These are phyloP conservation scores for Phytophthora hibernalis DNA, from an alignment of 352 stramenopile genomes.

Conservation along the genomic window DNA sequence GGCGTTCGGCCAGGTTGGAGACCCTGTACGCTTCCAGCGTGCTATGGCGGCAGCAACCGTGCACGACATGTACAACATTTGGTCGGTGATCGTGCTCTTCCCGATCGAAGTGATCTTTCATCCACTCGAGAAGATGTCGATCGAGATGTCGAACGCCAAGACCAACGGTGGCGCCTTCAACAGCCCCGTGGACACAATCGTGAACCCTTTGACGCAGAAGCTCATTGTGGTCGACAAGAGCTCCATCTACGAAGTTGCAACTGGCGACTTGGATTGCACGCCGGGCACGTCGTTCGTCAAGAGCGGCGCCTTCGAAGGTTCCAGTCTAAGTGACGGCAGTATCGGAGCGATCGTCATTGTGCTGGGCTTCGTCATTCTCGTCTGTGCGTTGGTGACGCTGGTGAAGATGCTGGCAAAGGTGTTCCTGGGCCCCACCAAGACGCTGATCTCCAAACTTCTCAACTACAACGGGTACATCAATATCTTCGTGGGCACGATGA, in stretches of 20 bases:
- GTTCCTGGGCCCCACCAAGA: slow-evolving; percentile 86
- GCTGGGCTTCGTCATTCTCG: slow-evolving; percentile 56
- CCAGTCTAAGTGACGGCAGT: slow-evolving; percentile 45
- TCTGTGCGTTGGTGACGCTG: slow-evolving; percentile 54
- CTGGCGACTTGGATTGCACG: slow-evolving; percentile 38
- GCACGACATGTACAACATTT: slow-evolving; percentile 91
- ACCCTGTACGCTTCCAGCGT: slow-evolving; percentile 71
- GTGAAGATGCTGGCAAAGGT: slow-evolving; percentile 65
- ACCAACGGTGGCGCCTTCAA: slow-evolving; percentile 45
- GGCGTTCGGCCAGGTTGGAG: slow-evolving; percentile 85
- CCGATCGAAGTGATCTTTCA: slow-evolving; percentile 71
- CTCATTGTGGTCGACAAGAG: slow-evolving; percentile 50
- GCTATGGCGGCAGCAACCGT: slow-evolving; percentile 64
- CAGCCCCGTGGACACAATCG: slow-evolving; percentile 49
- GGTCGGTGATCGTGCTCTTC: slow-evolving; percentile 79
- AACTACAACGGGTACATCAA: slow-evolving; percentile 92
- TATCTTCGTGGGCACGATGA: slow-evolving; percentile 81
- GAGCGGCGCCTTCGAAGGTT: slow-evolving; percentile 42
- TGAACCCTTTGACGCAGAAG: slow-evolving; percentile 48
- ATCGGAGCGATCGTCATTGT: slow-evolving; percentile 54
- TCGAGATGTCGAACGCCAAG: slow-evolving; percentile 46
- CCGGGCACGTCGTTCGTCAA: slow-evolving; percentile 45
- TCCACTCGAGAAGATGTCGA: slow-evolving; percentile 68
- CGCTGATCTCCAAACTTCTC: slow-evolving; percentile 87
- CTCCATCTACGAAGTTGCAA: slow-evolving; percentile 46